Evolutionary conservation across 371 early-diverging fungal species (phyloP), one percentile per base, ranked within the genome.

Genomic region (Apophysomyces trapeziformis): DNA sequence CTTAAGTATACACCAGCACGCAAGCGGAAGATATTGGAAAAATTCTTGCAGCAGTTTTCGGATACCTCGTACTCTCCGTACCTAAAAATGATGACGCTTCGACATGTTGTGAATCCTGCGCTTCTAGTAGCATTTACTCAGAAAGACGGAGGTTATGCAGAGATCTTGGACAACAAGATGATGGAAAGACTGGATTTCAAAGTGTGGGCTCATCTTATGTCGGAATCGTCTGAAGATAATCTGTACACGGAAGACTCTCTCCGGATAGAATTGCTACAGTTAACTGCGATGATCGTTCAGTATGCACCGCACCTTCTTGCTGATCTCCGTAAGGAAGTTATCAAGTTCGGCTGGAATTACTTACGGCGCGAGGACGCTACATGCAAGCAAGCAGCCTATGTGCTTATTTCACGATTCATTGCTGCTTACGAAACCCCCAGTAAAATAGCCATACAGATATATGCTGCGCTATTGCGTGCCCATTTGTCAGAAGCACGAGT

Each of bases 331-430:
- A 96, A 96, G 74, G 95, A 96, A 64, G 89, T 98, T 4, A 95
- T 97, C 73, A 95, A 95, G 66, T 96, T 94, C 79, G 97, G 94
- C 0, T 99, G 97, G 97, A 89, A 87, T 57, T 92, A 92, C 66
- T 76, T 95, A 47, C 92, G 94, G 64, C 77, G 92, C 18, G 96
- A 98, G 63, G 99, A 99, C 64, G 85, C 95, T 7, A 95, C 94
- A 13, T 90, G 93, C 73, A 97, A 96, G 67, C 96, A 97, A 66
- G 91, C 98, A 1, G 94, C 99, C 1, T 97, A 96, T 73, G 97
- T 96, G 6, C 73, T 96, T 32, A 86, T 97, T 58, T 90, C 96
- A 3, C 86, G 92, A 35, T 97, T 97, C 70, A 93, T 98, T 61
- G 89, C 93, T 9, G 93, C 94, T 0, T 97, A 89, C 69, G 96